A percentile compares a stretch with the other conserved stretches of the same genome.
phyloP scores from a whole-genome alignment of 2,329 filamentous ascomycete species.

The Cytospora paraplurivora region DNA sequence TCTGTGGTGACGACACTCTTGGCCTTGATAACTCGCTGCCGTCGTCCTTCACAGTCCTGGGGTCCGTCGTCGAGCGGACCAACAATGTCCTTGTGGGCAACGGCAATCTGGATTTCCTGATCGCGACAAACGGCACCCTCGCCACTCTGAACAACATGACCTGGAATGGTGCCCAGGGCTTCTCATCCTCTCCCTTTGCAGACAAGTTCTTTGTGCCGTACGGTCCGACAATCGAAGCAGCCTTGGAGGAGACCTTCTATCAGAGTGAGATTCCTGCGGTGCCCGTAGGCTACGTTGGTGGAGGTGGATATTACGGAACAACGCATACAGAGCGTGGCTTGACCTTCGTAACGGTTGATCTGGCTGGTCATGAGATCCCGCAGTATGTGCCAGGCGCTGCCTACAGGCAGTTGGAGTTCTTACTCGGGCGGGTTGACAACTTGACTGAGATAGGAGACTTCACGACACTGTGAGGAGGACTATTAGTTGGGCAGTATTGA shows the following conservation, averaged over 20 bases:
- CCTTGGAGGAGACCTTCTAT: background rate
- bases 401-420: conserved; percentile 25
- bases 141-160: conserved; percentile 73
- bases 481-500: background rate
- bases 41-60: conserved; percentile 10
- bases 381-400: conserved; percentile 26
- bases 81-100: conserved; percentile 24
- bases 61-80: conserved; percentile 23
- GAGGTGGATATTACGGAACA: conserved; percentile 23
- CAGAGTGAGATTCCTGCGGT: conserved; percentile 10
- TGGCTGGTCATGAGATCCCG: conserved; percentile 24
- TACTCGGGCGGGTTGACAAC: conserved; percentile 26
- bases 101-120: conserved; percentile 50
- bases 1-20: conserved; percentile 3
- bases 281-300: conserved; percentile 19
- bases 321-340: conserved; percentile 24
- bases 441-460: conserved; percentile 21
- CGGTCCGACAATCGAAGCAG: conserved; percentile 19
- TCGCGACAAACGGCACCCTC: conserved; percentile 64
- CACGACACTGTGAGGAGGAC: conserved; percentile 13
- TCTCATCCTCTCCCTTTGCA: conserved; percentile 50
- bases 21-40: conserved; percentile 13
- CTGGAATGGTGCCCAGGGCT: conserved; percentile 66
- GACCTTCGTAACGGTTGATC: conserved; percentile 20
- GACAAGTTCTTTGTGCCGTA: conserved; percentile 26